Conservation (phyloP, 192 early-diverging fungal species). For the Spizellomyces sp. region DNA sequence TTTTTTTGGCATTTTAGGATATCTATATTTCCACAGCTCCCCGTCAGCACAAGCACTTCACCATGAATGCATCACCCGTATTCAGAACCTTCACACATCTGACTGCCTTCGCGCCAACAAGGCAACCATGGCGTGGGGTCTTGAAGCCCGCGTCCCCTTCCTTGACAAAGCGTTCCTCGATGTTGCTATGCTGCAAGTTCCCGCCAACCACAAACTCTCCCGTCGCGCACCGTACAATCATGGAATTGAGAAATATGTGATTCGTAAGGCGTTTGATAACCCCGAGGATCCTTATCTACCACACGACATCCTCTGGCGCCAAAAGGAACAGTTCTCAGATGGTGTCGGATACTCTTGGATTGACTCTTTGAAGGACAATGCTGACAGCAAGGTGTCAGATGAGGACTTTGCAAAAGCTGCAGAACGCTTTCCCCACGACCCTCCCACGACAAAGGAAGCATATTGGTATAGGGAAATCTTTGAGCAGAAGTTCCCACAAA, state of each 20-base stretch:
- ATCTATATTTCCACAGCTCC: conserved; percentile 96
- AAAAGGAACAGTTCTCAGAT: conserved; percentile 99
- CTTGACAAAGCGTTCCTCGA: conserved; percentile 91
- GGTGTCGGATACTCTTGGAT: conserved; percentile 99
- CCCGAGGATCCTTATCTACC: conserved; percentile 86
- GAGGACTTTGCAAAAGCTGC: conserved; percentile 69
- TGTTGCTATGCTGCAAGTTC: conserved; percentile 82
- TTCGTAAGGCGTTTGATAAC: conserved; percentile 95
- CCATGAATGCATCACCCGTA: conserved; percentile 86
- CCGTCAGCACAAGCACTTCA: conserved; percentile 82
- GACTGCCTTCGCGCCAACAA: conserved; percentile 99
- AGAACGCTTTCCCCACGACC: conserved; percentile 80
- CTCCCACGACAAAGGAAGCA: conserved; percentile 95
- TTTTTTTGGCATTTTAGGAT: conserved; percentile 51
- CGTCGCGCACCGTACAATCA: conserved; percentile 63
- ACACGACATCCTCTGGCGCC: conserved; percentile 90
- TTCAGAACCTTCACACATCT: conserved; percentile 96
- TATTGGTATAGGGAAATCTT: conserved; percentile 93
- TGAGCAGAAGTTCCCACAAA: conserved; percentile 92
- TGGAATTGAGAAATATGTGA: conserved; percentile 90
- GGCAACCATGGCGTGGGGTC: conserved; percentile 99
- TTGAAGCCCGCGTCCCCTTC: conserved; percentile 98
- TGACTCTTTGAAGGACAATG: conserved; percentile 84
- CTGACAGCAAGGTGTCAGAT: conserved; percentile 73
- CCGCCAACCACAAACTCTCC: conserved; percentile 81